These are phyloP conservation scores for Lentinula detonsa DNA, from an alignment of 768 basidiomycete species.

Conservation along the genomic window DNA sequence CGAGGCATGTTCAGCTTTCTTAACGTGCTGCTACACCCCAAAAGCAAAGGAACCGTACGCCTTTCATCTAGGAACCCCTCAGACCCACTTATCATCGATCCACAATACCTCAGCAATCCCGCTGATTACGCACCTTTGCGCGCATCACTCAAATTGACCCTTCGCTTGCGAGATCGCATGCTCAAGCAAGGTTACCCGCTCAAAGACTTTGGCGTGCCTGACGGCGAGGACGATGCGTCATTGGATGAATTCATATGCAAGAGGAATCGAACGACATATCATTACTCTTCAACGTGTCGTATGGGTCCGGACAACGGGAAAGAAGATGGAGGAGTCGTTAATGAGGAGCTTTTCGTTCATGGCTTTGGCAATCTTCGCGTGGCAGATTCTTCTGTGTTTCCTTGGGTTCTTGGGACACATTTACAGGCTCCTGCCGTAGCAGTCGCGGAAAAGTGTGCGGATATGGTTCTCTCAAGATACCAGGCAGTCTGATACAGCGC, in stretches of 20 bases:
- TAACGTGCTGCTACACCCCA: conserved; percentile 1
- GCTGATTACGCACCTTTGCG: conserved; percentile 3
- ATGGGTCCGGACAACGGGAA: conserved; percentile 4
- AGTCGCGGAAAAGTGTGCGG: conserved; percentile 2
- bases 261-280: conserved; percentile 3
- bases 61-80: not conserved
- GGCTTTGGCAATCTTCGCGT: conserved; percentile 4
- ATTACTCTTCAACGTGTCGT: conserved; percentile 6
- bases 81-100: conserved; percentile 1
- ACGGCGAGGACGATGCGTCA: conserved; percentile 1
- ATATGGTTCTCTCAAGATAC: not conserved
- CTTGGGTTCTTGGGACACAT: conserved; percentile 4
- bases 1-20: conserved; percentile 7
- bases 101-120: not conserved
- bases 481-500: not conserved
- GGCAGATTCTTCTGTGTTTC: conserved; percentile 4
- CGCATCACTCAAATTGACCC: not conserved
- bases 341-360: conserved; percentile 5
- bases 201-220: not conserved
- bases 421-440: not conserved
- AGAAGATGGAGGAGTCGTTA: conserved; percentile 1
- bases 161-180: conserved; percentile 4
- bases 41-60: conserved; percentile 5
- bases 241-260: conserved; percentile 4
- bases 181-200: not conserved